These are phyloP conservation scores for Clavaria fumosa DNA, from an alignment of 768 basidiomycete species.

Conservation along the genomic window DNA sequence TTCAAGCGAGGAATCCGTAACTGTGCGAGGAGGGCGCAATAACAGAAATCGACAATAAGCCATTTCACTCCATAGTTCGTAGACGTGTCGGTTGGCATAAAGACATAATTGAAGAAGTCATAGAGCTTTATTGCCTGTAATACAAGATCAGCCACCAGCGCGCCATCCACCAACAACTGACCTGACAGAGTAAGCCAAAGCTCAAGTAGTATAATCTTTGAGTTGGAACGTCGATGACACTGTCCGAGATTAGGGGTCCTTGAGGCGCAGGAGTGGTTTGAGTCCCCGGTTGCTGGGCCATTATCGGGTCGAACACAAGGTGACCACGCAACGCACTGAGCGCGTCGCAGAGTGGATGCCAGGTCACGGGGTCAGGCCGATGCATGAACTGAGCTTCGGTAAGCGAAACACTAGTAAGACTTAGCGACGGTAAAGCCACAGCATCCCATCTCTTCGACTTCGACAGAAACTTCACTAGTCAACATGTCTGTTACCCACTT, in stretches of 20 bases:
- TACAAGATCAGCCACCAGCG: constrained; percentile 1
- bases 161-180: constrained; percentile 15
- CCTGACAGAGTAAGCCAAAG: constrained; percentile 64
- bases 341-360: too few species aligned
- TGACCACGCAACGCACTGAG: too few species aligned
- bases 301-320: too few species aligned
- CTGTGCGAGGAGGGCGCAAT: constrained; percentile 37
- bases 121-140: constrained; percentile 58
- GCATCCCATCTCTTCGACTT: too few species aligned
- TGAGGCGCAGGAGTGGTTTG: constrained; percentile 9
- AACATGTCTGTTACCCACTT: too few species aligned
- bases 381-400: too few species aligned
- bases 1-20: constrained; percentile 62
- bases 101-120: constrained; percentile 47
- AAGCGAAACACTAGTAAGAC: too few species aligned
- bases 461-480: too few species aligned
- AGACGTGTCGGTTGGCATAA: constrained; percentile 28
- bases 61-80: constrained; percentile 42
- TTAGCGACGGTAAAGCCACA: too few species aligned
- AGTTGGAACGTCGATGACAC: constrained; percentile 57
- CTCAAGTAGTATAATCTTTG: constrained; percentile 70
- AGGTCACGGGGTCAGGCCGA: too few species aligned
- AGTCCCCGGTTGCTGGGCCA: constrained; percentile 12
- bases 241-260: constrained; percentile 52
- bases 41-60: constrained; percentile 54